Evolutionary conservation across 139 green algal species (phyloP), one percentile per base, ranked within the genome.

Genomic region (Picochlorum sp.): DNA sequence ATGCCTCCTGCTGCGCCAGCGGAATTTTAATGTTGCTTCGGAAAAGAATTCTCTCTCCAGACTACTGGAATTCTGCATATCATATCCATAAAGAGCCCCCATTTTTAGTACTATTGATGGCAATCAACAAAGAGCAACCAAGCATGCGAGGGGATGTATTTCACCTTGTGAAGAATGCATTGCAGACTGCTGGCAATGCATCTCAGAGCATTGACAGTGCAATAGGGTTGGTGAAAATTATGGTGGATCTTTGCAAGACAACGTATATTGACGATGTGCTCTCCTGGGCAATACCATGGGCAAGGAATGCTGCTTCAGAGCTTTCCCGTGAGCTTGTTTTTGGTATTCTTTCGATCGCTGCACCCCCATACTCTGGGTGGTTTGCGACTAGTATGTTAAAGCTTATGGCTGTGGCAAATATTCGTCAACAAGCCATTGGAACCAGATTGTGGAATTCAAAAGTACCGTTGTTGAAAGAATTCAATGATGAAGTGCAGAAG

Each of bases 271-370:
- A 49, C 20, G 44, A 71, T 21, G 63, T 76, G 21, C 49, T 78
- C 23, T 24, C 23, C 11, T 76, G 67, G 61, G 71, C 50, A 3
- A 49, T 73, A 70, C 45, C 30, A 10, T 84, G 74, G 74, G 69
- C 69, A 7, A 23, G 26, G 4, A 45, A 66, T 10, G 74, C 66
- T 45, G 74, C 79, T 54, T 68, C 74, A 21, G 65, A 63, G 1
- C 66, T 80, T 15, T 64, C 81, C 44, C 63, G 70, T 14, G 60
- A 76, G 57, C 66, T 85, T 4, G 55, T 83, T 16, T 81, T 78
- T 71, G 54, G 59, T 13, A 44, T 62, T 5, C 70, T 85, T 34
- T 63, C 55, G 21, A 65, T 66, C 1, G 58, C 61, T 38, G 64
- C 57, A 3, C 78, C 78, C 7, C 78, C 78, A 18, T 85, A 83